Conservation (phyloP, 108 stramenopile genomes). For the Stephanodiscus minutulus region DNA sequence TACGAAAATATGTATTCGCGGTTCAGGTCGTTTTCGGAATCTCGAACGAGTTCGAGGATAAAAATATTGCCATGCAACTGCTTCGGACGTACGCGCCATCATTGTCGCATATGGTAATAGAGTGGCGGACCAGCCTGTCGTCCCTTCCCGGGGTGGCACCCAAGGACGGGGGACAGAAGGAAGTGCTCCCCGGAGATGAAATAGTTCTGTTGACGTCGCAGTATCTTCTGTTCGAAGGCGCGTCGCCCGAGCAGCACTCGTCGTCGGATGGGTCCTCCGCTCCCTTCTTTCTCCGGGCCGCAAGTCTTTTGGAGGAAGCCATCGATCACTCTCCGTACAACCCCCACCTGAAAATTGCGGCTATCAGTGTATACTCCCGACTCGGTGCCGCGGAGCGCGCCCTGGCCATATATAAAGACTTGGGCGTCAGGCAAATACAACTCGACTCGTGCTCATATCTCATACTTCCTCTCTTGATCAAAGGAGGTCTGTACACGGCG, state of each 20-base stretch:
- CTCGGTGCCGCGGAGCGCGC: constrained; percentile 55
- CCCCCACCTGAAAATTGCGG: constrained; percentile 72
- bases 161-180: constrained; percentile 65
- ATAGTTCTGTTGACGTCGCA: constrained; percentile 60
- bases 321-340: constrained; percentile 79
- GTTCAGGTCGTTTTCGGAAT: constrained; percentile 59
- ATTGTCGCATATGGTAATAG: constrained; percentile 19
- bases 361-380: constrained; percentile 56
- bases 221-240: constrained; percentile 12
- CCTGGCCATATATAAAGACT: constrained; percentile 51
- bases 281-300: constrained; percentile 35
- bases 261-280: not conserved
- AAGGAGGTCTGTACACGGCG: constrained; percentile 74
- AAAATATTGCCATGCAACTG: constrained; percentile 1
- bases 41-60: constrained; percentile 18
- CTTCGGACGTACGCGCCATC: constrained; percentile 29
- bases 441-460: constrained; percentile 76
- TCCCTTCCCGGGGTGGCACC: constrained; percentile 23
- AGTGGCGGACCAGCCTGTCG: constrained; percentile 41
- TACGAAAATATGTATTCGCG: constrained; percentile 69
- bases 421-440: constrained; percentile 81
- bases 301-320: constrained; percentile 66
- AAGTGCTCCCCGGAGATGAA: constrained; percentile 80
- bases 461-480: constrained; percentile 60
- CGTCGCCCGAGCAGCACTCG: constrained; percentile 1